Evolutionary conservation across 441 rosid genomes (phyloP).

Genomic region (Geranium incanum): DNA sequence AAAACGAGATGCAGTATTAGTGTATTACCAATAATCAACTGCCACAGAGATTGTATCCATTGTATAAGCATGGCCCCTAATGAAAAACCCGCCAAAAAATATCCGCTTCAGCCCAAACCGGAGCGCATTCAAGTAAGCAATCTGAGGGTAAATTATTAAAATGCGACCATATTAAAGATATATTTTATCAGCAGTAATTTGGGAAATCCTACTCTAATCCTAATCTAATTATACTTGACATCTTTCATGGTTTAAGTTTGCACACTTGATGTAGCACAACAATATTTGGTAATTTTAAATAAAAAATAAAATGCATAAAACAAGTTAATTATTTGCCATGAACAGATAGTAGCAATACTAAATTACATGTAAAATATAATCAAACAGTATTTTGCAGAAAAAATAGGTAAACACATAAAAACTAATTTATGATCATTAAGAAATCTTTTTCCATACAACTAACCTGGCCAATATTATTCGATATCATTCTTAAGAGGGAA

Average conservation of each 20-base stretch:
- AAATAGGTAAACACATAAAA: neutral
- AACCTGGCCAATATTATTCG: conserved; percentile 97
- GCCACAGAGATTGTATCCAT: conserved; percentile 96
- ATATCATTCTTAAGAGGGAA: conserved; percentile 95
- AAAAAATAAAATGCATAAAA: no score
- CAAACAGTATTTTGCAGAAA: neutral
- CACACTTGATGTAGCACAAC: no score
- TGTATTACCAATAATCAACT: conserved; percentile 72
- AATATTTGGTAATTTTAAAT: no score
- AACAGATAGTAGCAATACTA: no score
- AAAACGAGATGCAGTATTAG: no score
- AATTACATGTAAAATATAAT: no score
- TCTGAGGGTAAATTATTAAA: conserved; percentile 2
- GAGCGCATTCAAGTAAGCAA: conserved; percentile 27
- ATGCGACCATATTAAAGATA: no score
- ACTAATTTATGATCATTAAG: neutral
- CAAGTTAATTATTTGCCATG: no score
- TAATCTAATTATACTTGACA: neutral
- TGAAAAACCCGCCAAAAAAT: conserved; percentile 72
- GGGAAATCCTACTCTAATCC: no score
- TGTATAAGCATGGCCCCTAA: conserved; percentile 81
- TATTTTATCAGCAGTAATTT: no score
- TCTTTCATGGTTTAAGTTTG: neutral
- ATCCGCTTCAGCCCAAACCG: conserved; percentile 27
- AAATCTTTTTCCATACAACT: conserved; percentile 8